Base-by-base conservation (phyloP, 2,329 filamentous ascomycete genomes). In the Colletotrichum sp. region DNA sequence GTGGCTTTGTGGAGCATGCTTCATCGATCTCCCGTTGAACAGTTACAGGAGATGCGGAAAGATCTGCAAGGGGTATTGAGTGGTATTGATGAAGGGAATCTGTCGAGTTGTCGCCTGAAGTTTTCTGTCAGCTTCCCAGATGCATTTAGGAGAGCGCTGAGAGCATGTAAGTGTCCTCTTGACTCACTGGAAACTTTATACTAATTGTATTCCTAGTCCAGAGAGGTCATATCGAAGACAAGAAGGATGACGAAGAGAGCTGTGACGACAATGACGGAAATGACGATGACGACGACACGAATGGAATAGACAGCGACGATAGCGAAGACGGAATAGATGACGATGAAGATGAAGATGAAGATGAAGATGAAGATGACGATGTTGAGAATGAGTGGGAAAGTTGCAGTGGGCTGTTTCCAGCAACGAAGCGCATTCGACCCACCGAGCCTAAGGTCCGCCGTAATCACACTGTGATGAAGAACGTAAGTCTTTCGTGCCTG, bases 61-160 rank as follows among this genome's bases (percentile, higher is more conserved):
- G 18, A 18, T n/a, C 39, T 49, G 2, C 18, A n/a, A 4, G 39
- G 9, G 39, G 39, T 49, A 49, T 49, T 49, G 1, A n/a, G 0
- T n/a, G 0, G 9, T n/a, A n/a, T 3, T n/a, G 39, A 49, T n/a
- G 18, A n/a, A 49, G 18, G 39, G 16, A n/a, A n/a, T 49, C 39
- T 49, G 12, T 12, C 5, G 39, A 18, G 0, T 12, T 49, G 18
- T 49, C 18, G 3, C 39, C 12, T 18, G 39, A 0, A n/a, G 6
- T n/a, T 49, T n/a, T 49, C 18, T 49, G 18, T 0, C 18, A 10
- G 18, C 39, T 12, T 49, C 18, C 18, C 39, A 49, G 18, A 49
- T 0, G 18, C 39, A n/a, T 49, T 49, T 49, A n/a, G 39, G 0
- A 49, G 0, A 0, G 39, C 39, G 0, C 39, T 49, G 18, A 49